A percentile compares a stretch with the other conserved stretches of the same genome.
Conservation (phyloP, 768 basidiomycete genomes). For the Lactarius hatsudake region DNA sequence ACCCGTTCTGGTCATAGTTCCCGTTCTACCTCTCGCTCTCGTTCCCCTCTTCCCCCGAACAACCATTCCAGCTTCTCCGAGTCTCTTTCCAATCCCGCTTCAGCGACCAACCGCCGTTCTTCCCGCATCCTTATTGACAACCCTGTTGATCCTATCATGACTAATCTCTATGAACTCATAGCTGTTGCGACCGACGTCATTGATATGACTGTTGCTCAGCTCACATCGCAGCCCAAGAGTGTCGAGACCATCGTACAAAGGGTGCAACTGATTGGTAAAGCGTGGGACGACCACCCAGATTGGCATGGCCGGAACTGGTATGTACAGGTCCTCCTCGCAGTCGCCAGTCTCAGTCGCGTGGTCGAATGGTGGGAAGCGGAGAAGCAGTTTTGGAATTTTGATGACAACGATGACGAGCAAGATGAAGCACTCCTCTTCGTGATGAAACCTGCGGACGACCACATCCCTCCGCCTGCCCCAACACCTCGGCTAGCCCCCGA, state of each 20-base stretch:
- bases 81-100: slow-evolving; percentile 31
- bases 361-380: slow-evolving; percentile 99
- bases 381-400: slow-evolving; percentile 99
- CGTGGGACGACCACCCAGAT: slow-evolving; percentile 97
- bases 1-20: slow-evolving; percentile 79
- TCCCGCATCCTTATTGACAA: slow-evolving; percentile 83
- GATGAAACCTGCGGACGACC: slow-evolving; percentile 80
- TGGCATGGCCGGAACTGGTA: slow-evolving; percentile 99
- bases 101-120: slow-evolving; percentile 59
- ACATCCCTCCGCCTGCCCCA: slow-evolving; percentile 37
- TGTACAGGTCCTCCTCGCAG: slow-evolving; percentile 91
- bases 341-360: slow-evolving; percentile 93
- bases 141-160: slow-evolving; percentile 86
- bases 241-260: slow-evolving; percentile 87
- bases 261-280: slow-evolving; percentile 87
- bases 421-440: slow-evolving; percentile 93
- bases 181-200: slow-evolving; percentile 89
- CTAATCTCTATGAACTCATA: slow-evolving; percentile 88
- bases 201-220: slow-evolving; percentile 84
- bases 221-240: slow-evolving; percentile 80
- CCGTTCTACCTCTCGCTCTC: slow-evolving; percentile 90
- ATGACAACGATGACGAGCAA: slow-evolving; percentile 85
- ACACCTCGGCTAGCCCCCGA: slow-evolving; percentile 48
- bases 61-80: slow-evolving; percentile 67
- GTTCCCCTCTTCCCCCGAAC: slow-evolving; percentile 83